Base-by-base conservation (phyloP, 2,329 filamentous ascomycete species). In the Eutypa lata region DNA sequence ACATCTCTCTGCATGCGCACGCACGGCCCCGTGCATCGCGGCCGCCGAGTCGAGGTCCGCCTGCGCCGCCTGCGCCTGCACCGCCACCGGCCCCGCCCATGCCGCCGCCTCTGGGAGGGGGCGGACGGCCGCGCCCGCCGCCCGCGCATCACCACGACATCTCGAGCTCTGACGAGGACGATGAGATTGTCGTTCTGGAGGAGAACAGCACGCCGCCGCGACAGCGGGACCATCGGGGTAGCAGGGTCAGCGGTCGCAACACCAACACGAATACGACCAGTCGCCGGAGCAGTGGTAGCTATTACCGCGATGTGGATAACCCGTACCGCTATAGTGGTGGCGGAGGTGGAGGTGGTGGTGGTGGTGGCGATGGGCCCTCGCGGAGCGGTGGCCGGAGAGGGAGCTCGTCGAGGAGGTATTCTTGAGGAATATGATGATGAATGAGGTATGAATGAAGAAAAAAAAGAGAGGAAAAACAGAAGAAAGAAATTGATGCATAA, bases 151-250 rank as follows among this genome's bases (percentile, higher is more conserved):
- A 16, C 57, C 58, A 7, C 56, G 57, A 19, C 68, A 70, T 8
- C 65, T 64, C 16, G 62, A 61, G 14, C 59, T 60, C 58, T 31
- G 55, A 64, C 49, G 57, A 61, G 53, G 57, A 64, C 31, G 67
- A 69, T 11, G 64, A 67, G 66, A 66, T 72, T 16, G 57, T 73
- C 2, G 69, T 73, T 10, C 58, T 70, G 35, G 70, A 72, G 59
- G 71, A 73, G 49, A 61, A 66, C 43, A 62, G 42, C 22, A n/a
- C 59, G 24, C 64, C 68, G 48, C 64, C 68, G 26, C 58, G 63
- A 35, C 57, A 63, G 53, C 53, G 61, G 16, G 26, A 31, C 26
- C 52, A 55, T 53, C 48, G 55, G 28, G 62, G 63, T 47, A 68
- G 66, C 47, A 57, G 59, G 47, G 48, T 57, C 38, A 60, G 60